Percentiles rank a stretch among this genome's conserved stretches.
These are phyloP conservation scores for Phalaenopsis equestris DNA, from an alignment of 106 monocot species.

Conservation along the genomic window DNA sequence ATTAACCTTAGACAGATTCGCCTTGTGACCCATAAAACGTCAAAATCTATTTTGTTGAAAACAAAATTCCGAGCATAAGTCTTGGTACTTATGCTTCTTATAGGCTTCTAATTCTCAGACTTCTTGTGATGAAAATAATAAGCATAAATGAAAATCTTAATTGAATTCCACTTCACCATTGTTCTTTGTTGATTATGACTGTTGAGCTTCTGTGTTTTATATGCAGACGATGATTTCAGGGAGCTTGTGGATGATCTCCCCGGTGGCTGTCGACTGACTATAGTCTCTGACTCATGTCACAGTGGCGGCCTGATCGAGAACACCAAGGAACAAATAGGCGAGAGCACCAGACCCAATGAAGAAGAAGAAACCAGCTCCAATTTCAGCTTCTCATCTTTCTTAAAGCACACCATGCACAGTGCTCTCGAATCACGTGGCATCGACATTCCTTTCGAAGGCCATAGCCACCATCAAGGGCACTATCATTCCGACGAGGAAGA, in stretches of 20 bases:
- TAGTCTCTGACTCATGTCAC: conserved; percentile 95
- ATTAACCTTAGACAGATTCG: too few species aligned
- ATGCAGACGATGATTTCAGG: conserved; percentile 79
- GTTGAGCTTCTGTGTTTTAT: neutral
- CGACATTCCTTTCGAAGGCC: conserved; percentile 1
- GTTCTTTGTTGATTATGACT: too few species aligned
- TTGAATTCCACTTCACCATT: too few species aligned
- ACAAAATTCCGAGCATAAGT: too few species aligned
- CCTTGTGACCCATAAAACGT: too few species aligned
- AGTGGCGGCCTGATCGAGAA: conserved; percentile 82
- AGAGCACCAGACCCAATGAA: conserved; percentile 45
- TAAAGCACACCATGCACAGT: conserved; percentile 24
- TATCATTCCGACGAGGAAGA: neutral
- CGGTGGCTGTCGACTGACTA: conserved; percentile 55
- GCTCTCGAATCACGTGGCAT: conserved; percentile 63
- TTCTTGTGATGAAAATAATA: too few species aligned
- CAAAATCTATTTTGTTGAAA: too few species aligned
- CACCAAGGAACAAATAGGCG: conserved; percentile 85
- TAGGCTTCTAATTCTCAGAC: too few species aligned
- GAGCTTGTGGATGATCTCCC: conserved; percentile 65
- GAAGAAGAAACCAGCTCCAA: conserved; percentile 9
- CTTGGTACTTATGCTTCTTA: too few species aligned
- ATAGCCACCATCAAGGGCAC: conserved; percentile 11
- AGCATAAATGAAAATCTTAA: too few species aligned
- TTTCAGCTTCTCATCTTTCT: conserved; percentile 36